A percentile compares a stretch with the other conserved stretches of the same genome.
phyloP scores from a whole-genome alignment of 495 filamentous ascomycete species.

The Tuber indicum region DNA sequence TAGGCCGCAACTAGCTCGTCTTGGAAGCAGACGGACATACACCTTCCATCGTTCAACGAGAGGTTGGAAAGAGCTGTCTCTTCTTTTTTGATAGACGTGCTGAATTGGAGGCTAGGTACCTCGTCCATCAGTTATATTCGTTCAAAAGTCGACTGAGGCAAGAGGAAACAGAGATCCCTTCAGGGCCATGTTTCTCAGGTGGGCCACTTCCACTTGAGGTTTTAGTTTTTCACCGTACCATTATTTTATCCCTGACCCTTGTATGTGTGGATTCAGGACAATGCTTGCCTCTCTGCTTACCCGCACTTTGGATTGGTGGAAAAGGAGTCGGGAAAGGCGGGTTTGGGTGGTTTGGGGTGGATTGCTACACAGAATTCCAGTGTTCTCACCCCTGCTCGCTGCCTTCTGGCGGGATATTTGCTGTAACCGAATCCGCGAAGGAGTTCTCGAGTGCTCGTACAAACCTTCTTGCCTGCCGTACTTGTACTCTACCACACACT shows the following conservation, averaged over 20 bases:
- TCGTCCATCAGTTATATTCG: not conserved
- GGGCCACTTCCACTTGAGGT: not conserved
- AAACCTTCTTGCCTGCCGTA: not conserved
- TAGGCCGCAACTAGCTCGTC: not conserved
- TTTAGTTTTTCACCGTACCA: not conserved
- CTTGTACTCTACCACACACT: not conserved
- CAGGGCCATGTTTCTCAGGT: not conserved
- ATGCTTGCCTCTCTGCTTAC: slow-evolving; percentile 18
- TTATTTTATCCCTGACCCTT: not conserved
- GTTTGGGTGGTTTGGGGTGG: slow-evolving; percentile 38
- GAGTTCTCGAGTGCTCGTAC: not conserved
- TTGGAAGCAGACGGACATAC: not conserved
- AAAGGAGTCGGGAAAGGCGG: slow-evolving; percentile 40
- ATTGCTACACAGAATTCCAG: slow-evolving; percentile 38
- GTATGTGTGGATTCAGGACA: not conserved
- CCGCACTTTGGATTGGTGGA: slow-evolving; percentile 38
- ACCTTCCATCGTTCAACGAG: not conserved
- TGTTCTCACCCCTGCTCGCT: slow-evolving; percentile 33
- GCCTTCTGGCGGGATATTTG: slow-evolving; percentile 28
- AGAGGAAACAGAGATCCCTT: not conserved
- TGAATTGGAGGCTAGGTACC: not conserved
- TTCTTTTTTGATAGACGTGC: not conserved
- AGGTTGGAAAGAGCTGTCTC: not conserved
- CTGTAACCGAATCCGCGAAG: slow-evolving; percentile 35
- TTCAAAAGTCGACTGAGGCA: not conserved